phyloP scores from a whole-genome alignment of 768 basidiomycete genomes.

The Boletales sp. region DNA sequence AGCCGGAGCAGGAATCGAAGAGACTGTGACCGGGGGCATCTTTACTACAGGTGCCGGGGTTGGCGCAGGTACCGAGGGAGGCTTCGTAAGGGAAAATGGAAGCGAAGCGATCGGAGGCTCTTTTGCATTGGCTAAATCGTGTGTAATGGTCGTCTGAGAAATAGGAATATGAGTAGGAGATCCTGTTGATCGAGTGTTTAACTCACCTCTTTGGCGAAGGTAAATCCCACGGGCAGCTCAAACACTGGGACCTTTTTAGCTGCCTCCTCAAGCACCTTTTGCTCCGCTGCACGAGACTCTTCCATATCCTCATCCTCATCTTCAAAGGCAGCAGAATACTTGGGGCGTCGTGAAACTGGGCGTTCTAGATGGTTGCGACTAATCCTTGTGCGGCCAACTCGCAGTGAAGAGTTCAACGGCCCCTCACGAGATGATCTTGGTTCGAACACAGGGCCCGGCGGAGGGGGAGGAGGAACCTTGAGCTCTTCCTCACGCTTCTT shows the following conservation, averaged over 20 bases:
- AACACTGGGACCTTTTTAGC: slow-evolving; percentile 55
- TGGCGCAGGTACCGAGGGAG: slow-evolving; percentile 10
- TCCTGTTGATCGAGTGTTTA: not conserved
- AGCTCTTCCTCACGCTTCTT: slow-evolving; percentile 17
- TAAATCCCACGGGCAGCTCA: slow-evolving; percentile 60
- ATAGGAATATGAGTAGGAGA: slow-evolving; percentile 2
- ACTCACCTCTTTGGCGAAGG: slow-evolving; percentile 61
- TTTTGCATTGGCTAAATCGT: slow-evolving; percentile 44
- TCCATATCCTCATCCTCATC: slow-evolving; percentile 45
- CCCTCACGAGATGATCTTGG: slow-evolving; percentile 17
- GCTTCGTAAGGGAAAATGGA: slow-evolving; percentile 60
- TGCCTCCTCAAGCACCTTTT: slow-evolving; percentile 49
- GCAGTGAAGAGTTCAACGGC: slow-evolving; percentile 47
- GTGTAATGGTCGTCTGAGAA: slow-evolving; percentile 34
- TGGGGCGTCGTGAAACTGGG: slow-evolving; percentile 45
- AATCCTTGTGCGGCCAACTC: slow-evolving; percentile 59
- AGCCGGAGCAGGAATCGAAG: slow-evolving; percentile 10
- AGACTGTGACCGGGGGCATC: slow-evolving; percentile 11
- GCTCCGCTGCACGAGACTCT: slow-evolving; percentile 41
- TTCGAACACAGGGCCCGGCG: slow-evolving; percentile 17
- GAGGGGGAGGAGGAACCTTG: slow-evolving; percentile 14
- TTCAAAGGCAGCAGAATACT: slow-evolving; percentile 65
- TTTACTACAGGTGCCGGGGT: slow-evolving; percentile 2
- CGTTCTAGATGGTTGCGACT: slow-evolving; percentile 60
- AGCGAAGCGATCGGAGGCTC: slow-evolving; percentile 64